These are phyloP conservation scores for Hypoxylon sp. DNA, from an alignment of 2,329 filamentous ascomycete genomes.

Conservation along the genomic window DNA sequence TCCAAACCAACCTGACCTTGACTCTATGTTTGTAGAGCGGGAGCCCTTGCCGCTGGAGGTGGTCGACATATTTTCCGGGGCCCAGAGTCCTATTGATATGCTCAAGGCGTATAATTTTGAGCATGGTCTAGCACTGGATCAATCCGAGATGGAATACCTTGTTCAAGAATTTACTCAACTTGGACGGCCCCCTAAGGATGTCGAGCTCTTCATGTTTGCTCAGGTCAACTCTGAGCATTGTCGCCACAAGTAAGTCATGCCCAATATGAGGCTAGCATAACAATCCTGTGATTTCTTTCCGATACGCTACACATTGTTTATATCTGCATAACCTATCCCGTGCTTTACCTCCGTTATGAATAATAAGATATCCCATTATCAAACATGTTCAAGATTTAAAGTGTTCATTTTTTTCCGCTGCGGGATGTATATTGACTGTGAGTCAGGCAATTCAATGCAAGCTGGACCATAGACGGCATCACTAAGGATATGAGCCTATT, in stretches of 20 bases:
- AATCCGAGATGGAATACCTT: slow-evolving; percentile 91
- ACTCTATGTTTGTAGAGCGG: slow-evolving; percentile 81
- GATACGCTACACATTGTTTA: not conserved
- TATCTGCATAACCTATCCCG: not conserved
- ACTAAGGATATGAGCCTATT: slow-evolving; percentile 85
- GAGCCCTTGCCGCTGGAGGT: slow-evolving; percentile 73
- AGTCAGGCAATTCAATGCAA: slow-evolving; percentile 80
- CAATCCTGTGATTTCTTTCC: not conserved
- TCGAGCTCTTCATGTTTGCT: slow-evolving; percentile 99
- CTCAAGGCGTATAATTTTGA: slow-evolving; percentile 86
- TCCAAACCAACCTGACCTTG: slow-evolving; percentile 73
- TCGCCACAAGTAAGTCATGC: slow-evolving; percentile 44
- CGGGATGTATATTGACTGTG: slow-evolving; percentile 69
- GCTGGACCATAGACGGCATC: slow-evolving; percentile 92
- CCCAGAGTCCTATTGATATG: slow-evolving; percentile 73
- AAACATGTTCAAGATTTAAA: not conserved
- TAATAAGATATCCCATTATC: not conserved
- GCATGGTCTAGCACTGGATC: slow-evolving; percentile 87
- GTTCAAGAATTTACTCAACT: slow-evolving; percentile 82
- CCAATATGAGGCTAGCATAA: not conserved
- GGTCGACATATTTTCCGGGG: slow-evolving; percentile 77
- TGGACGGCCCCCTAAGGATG: slow-evolving; percentile 76
- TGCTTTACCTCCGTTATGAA: slow-evolving; percentile 1
- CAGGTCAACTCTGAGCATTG: slow-evolving; percentile 97
- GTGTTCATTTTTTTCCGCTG: slow-evolving; percentile 69